Evolutionary conservation across 2,329 filamentous ascomycete genomes (phyloP).

Genomic region (Chalaropsis thielavioides): DNA sequence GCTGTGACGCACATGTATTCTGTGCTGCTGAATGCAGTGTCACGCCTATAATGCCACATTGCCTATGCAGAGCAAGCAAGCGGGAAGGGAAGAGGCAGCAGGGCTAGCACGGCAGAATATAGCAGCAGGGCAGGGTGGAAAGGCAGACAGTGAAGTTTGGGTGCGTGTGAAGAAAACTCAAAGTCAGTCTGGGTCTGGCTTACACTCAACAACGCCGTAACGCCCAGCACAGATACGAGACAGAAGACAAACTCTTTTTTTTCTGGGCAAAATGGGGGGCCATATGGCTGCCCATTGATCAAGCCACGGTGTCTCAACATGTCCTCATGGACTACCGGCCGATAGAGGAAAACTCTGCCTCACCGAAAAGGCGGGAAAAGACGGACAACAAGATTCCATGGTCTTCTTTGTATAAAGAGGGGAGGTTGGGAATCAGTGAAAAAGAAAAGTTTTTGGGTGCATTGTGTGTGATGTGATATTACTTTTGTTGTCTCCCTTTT

Average conservation of each 20-base stretch:
- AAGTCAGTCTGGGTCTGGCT: neutral
- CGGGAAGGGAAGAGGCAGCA: constrained; percentile 1
- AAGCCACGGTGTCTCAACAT: constrained; percentile 5
- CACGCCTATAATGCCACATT: neutral
- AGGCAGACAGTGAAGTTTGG: neutral
- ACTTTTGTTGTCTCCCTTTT: constrained; percentile 1
- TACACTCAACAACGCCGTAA: neutral
- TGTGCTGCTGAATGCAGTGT: constrained; percentile 1
- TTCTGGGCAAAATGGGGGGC: no score
- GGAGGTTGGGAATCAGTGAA: constrained; percentile 4
- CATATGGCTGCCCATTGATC: neutral
- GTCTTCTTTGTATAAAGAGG: constrained; percentile 2
- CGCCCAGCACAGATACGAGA: neutral
- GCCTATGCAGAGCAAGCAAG: constrained; percentile 1
- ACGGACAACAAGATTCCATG: neutral
- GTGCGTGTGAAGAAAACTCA: neutral
- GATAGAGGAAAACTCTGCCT: neutral
- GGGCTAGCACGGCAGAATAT: neutral
- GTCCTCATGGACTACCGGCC: neutral
- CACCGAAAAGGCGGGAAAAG: neutral
- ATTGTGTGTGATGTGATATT: constrained; percentile 1
- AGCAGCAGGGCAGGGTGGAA: no score
- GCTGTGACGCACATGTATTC: neutral
- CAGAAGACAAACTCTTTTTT: no score
- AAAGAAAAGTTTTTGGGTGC: neutral